Conservation (phyloP, 192 early-diverging fungal genomes). For the Diversispora eburnea region DNA sequence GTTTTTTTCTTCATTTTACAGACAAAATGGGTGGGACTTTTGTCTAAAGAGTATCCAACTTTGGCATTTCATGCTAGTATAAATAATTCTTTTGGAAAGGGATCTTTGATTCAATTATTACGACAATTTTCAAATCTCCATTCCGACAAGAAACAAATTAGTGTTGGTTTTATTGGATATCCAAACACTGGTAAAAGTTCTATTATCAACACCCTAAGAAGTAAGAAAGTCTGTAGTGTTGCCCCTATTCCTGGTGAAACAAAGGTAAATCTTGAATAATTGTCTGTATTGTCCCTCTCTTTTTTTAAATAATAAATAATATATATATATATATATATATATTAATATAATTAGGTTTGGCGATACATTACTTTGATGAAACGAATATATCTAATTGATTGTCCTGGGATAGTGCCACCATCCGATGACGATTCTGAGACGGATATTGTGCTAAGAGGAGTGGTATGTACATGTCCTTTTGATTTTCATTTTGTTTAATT, state of each 20-base stretch:
- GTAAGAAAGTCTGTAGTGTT: conserved; percentile 96
- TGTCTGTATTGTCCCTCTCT: background rate
- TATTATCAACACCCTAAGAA: conserved; percentile 96
- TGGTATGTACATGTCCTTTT: conserved; percentile 46
- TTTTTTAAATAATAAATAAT: background rate
- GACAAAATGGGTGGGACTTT: conserved; percentile 89
- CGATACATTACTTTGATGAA: conserved; percentile 99
- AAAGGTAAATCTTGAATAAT: conserved; percentile 35
- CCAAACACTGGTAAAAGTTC: conserved; percentile 97
- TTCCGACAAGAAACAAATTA: conserved; percentile 97
- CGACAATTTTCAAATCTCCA: conserved; percentile 95
- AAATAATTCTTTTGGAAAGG: conserved; percentile 99
- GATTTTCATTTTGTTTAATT: background rate
- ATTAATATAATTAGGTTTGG: conserved; percentile 60
- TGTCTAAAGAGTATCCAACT: conserved; percentile 91
- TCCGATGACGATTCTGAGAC: conserved; percentile 83
- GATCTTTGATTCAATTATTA: conserved; percentile 94
- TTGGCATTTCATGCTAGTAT: conserved; percentile 98
- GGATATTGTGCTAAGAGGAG: conserved; percentile 96
- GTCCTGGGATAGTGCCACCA: conserved; percentile 95
- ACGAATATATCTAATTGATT: conserved; percentile 97
- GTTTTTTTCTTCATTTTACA: conserved; percentile 22
- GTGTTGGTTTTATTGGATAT: conserved; percentile 97
- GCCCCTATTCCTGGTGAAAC: conserved; percentile 99
- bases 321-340: background rate